Conservation (phyloP, 495 filamentous ascomycete genomes). For the Lasiosphaeris hirsuta region DNA sequence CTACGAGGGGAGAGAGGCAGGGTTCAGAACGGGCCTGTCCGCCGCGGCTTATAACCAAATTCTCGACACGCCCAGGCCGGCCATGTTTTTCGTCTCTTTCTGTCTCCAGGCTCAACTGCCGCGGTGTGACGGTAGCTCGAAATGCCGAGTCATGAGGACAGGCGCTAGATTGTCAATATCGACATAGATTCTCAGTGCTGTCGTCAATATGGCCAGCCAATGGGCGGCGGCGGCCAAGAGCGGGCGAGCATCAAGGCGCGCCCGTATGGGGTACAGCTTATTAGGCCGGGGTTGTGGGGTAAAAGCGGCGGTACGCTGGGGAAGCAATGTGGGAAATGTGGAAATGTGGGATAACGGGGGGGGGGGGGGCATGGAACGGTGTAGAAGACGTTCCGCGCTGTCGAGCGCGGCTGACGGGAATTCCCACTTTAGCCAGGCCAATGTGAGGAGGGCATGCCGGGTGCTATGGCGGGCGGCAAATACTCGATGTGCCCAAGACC, state of each 20-base stretch:
- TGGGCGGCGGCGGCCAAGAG: background rate
- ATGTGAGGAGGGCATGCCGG: background rate
- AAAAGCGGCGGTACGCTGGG: background rate
- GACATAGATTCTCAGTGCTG: background rate
- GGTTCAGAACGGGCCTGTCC: background rate
- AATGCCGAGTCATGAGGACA: slow-evolving; percentile 26
- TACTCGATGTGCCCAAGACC: too few relatives aligned
- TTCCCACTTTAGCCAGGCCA: background rate
- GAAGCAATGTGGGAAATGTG: too few relatives aligned
- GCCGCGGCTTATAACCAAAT: slow-evolving; percentile 6
- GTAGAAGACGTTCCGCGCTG: too few relatives aligned
- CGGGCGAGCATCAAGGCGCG: background rate
- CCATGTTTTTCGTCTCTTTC: background rate
- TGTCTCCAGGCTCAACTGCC: slow-evolving; percentile 20
- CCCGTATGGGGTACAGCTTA: background rate
- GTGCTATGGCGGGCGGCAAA: too few relatives aligned
- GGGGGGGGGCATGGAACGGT: too few relatives aligned
- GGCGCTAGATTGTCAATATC: slow-evolving; percentile 20
- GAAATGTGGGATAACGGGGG: too few relatives aligned
- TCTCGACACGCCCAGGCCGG: background rate
- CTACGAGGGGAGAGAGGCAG: background rate
- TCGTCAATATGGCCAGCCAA: background rate
- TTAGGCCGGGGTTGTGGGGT: slow-evolving; percentile 1
- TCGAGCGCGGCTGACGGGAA: background rate
- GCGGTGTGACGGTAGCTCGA: slow-evolving; percentile 7